Conservation (phyloP, 2,329 filamentous ascomycete genomes). For the Penicillium sp. region DNA sequence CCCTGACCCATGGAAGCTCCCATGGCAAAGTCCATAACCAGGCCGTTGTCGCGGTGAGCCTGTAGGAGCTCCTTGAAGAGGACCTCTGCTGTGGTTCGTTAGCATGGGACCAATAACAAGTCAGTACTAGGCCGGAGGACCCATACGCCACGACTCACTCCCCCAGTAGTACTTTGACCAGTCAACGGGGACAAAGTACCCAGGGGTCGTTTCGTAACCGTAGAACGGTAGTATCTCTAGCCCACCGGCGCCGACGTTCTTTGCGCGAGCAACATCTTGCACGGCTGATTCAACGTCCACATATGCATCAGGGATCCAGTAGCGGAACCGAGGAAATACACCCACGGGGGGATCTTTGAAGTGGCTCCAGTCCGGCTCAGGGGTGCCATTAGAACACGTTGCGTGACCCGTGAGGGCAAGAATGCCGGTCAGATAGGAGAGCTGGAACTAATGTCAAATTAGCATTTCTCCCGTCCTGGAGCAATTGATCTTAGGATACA, state of each 20-base stretch:
- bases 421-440: no score
- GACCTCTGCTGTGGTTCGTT: no score
- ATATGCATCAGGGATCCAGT: conserved; percentile 48
- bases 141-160: conserved; percentile 36
- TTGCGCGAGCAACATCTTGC: conserved; percentile 39
- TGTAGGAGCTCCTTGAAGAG: conserved; percentile 23
- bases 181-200: conserved; percentile 18
- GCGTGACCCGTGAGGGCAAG: no score
- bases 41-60: conserved; percentile 33
- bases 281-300: conserved; percentile 34
- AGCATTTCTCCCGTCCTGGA: no score
- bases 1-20: conserved; percentile 54
- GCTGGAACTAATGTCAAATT: no score
- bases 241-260: conserved; percentile 42
- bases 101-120: no score
- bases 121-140: conserved; percentile 10
- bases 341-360: neutral
- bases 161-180: conserved; percentile 49
- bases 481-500: no score
- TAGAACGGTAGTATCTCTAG: conserved; percentile 48
- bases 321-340: conserved; percentile 40
- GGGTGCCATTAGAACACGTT: no score
- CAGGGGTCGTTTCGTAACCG: conserved; percentile 36
- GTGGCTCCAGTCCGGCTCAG: no score
- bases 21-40: conserved; percentile 52